Evolutionary conservation across 805 yeast species (phyloP), one percentile per base, ranked within the genome.

Genomic region (Ogataea haglerorum): DNA sequence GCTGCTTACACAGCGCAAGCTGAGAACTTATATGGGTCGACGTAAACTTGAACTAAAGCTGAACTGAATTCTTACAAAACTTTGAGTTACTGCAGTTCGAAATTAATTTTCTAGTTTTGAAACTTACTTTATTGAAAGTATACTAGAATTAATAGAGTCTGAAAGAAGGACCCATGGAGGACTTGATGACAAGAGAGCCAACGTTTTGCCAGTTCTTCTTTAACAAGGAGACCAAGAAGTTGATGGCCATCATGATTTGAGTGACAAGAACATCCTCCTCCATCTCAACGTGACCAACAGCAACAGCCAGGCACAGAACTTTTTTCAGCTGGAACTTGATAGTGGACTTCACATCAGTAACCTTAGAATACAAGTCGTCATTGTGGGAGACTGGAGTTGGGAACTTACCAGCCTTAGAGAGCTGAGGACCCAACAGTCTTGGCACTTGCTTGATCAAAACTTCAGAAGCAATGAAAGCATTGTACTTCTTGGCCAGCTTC

Each of bases 121-220:
- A 9, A 19, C 9, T 19, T 19, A 19, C 21, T 19, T 19, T 6
- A 19, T 19, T 19, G 7, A 19, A 19, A 19, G 7, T 19, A 19
- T 19, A 19, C 21, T 44, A 47, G 58, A 62, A 68, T 76, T 90
- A 93, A 93, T 93, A 93, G 73, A 93, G 83, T 85, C 98, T 90
- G 95, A 82, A 88, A 70, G 98, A 85, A 72, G 98, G 99, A 78
- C 99, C 99, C 99, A 93, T 93, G 75, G 98, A 81, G 54, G 96
- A 88, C 82, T 93, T 93, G 80, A 93, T 84, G 70, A 90, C 97
- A 74, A 93, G 79, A 68, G 99, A 93, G 67, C 99, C 99, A 70
- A 93, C 97, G 78, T 93, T 93, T 83, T 93, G 99, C 99, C 99
- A 93, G 96, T 93, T 88, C 91, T 93, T 93, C 96, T 93, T 93